These are phyloP conservation scores for Phaeotremella fagi DNA, from an alignment of 768 basidiomycete genomes.

Conservation along the genomic window DNA sequence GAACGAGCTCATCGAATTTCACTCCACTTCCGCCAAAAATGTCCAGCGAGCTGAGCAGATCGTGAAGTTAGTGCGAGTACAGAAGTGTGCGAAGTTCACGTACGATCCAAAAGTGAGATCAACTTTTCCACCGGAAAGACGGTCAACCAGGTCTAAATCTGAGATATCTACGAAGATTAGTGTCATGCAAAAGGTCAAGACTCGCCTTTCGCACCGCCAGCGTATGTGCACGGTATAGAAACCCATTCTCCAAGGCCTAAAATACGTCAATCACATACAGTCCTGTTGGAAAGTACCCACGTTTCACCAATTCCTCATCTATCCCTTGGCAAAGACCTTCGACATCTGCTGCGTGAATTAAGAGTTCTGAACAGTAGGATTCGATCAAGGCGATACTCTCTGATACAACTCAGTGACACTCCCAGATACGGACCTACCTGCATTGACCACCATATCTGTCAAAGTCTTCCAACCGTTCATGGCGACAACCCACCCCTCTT, in stretches of 20 bases:
- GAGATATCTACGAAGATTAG: constrained; percentile 57
- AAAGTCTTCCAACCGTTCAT: constrained; percentile 99
- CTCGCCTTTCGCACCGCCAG: constrained; percentile 86
- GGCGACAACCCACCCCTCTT: constrained; percentile 79
- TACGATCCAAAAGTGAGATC: constrained; percentile 83
- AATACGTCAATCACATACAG: neutral
- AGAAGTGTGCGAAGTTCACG: constrained; percentile 1
- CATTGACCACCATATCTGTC: constrained; percentile 79
- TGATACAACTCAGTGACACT: constrained; percentile 40
- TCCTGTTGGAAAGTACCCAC: constrained; percentile 51
- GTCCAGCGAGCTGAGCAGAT: constrained; percentile 49
- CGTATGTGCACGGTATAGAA: constrained; percentile 86
- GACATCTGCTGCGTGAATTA: constrained; percentile 97
- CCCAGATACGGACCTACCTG: constrained; percentile 17
- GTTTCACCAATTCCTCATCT: constrained; percentile 76
- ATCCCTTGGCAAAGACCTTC: constrained; percentile 96
- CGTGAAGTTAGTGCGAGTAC: neutral
- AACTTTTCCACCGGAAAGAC: constrained; percentile 73
- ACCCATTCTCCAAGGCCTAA: constrained; percentile 88
- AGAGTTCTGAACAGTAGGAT: constrained; percentile 83
- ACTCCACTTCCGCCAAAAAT: constrained; percentile 54
- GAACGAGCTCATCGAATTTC: constrained; percentile 51
- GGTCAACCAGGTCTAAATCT: constrained; percentile 75
- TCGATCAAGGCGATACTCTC: constrained; percentile 73
- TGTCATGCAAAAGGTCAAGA: neutral